phyloP scores from a whole-genome alignment of 2,329 filamentous ascomycete species.

The Diaporthe capsici region DNA sequence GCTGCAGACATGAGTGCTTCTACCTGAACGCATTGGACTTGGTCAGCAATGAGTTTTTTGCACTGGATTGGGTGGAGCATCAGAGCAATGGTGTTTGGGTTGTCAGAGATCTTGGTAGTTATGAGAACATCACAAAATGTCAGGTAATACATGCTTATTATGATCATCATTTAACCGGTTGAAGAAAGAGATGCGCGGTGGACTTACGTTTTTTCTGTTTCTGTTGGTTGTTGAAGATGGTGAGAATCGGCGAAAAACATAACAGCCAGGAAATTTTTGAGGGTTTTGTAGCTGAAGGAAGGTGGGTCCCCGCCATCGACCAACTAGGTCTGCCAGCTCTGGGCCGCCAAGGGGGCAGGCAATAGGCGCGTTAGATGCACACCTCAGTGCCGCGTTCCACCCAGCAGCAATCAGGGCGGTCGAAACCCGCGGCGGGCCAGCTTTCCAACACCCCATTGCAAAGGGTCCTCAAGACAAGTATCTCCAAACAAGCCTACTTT shows the following conservation, averaged over 20 bases:
- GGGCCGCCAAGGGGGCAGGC: background rate
- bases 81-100: conserved; percentile 33
- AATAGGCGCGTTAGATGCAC: conserved; percentile 4
- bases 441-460: background rate
- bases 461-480: background rate
- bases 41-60: conserved; percentile 45
- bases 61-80: conserved; percentile 31
- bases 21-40: conserved; percentile 35
- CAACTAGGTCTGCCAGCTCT: background rate
- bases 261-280: background rate
- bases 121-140: conserved; percentile 64
- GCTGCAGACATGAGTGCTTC: conserved; percentile 44
- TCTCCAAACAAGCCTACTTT: background rate
- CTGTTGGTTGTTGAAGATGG: conserved; percentile 1
- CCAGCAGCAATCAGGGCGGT: conserved; percentile 3
- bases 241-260: background rate
- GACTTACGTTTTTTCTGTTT: conserved; percentile 50
- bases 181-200: background rate
- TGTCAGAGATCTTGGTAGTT: conserved; percentile 83
- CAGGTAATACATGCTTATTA: conserved; percentile 59
- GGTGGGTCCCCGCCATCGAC: background rate
- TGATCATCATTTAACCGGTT: conserved; percentile 50
- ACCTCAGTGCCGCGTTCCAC: background rate
- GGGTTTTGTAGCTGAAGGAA: conserved; percentile 29
- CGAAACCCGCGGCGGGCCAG: background rate